Evolutionary conservation across 108 stramenopile genomes (phyloP).

Genomic region (Licmophora abbreviata): DNA sequence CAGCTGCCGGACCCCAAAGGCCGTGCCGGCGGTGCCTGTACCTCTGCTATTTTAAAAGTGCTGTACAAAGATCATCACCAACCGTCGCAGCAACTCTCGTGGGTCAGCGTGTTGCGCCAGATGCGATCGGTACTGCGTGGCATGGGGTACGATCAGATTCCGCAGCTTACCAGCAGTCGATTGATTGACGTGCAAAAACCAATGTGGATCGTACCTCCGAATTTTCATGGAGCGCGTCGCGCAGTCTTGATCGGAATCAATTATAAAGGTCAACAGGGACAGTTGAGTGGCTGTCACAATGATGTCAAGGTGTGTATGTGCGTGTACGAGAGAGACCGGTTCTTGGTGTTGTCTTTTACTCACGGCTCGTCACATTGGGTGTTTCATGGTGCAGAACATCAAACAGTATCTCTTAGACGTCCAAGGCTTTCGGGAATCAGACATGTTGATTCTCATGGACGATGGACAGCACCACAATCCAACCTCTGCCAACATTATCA

Average conservation of each 20-base stretch:
- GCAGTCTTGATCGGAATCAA: constrained; percentile 89
- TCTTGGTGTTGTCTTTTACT: too few relatives aligned
- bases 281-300: constrained; percentile 81
- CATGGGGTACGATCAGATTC: constrained; percentile 63
- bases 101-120: constrained; percentile 59
- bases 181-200: constrained; percentile 56
- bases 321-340: too few relatives aligned
- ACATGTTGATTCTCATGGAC: constrained; percentile 88
- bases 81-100: constrained; percentile 30
- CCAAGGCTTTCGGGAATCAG: constrained; percentile 69
- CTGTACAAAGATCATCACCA: constrained; percentile 42
- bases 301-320: too few relatives aligned
- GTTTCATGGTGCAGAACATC: constrained; percentile 56
- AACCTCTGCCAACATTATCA: constrained; percentile 64
- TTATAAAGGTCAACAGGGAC: constrained; percentile 73
- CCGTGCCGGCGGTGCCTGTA: constrained; percentile 83
- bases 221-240: constrained; percentile 31
- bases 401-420: constrained; percentile 60
- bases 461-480: constrained; percentile 64
- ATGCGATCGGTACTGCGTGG: constrained; percentile 51
- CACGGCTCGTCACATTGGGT: too few relatives aligned
- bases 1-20: constrained; percentile 47
- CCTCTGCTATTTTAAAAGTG: constrained; percentile 78
- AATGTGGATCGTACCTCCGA: constrained; percentile 36
- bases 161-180: constrained; percentile 69